Evolutionary conservation across 2,329 filamentous ascomycete genomes (phyloP).

Genomic region (Colletotrichum falcatum): DNA sequence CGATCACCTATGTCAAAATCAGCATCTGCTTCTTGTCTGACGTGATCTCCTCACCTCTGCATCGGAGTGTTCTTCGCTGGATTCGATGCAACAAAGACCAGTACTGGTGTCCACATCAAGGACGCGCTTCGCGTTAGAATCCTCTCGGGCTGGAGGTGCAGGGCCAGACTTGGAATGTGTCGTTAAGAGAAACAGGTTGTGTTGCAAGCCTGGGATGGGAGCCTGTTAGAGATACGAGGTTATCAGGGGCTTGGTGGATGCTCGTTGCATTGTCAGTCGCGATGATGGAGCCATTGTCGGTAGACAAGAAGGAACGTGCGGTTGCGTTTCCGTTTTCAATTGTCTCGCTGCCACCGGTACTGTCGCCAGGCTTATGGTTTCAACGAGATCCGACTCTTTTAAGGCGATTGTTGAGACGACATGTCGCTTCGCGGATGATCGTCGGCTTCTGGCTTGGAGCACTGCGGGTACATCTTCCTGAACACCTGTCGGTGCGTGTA

Average conservation of each 20-base stretch:
- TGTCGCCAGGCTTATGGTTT: not conserved
- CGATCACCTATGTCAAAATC: slow-evolving; percentile 46
- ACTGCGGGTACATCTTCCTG: not conserved
- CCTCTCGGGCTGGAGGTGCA: slow-evolving; percentile 43
- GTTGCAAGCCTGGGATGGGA: slow-evolving; percentile 42
- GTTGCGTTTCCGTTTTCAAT: too few relatives aligned
- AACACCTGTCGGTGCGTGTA: not conserved
- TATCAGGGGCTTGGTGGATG: not conserved
- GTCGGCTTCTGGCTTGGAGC: not conserved
- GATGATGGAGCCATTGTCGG: not conserved
- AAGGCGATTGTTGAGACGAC: too few relatives aligned
- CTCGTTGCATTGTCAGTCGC: not conserved
- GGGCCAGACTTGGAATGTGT: slow-evolving; percentile 47
- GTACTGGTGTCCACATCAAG: slow-evolving; percentile 63
- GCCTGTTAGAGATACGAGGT: not conserved
- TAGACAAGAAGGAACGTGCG: not conserved
- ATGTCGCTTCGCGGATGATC: not conserved
- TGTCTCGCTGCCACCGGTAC: not conserved
- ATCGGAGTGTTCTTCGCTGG: slow-evolving; percentile 52
- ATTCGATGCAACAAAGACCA: slow-evolving; percentile 55
- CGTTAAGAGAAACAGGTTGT: slow-evolving; percentile 50
- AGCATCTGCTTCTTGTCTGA: not conserved
- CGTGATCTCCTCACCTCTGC: slow-evolving; percentile 43
- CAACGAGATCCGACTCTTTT: not conserved
- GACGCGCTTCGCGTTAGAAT: slow-evolving; percentile 45